Evolutionary conservation across 208 protist genomes (phyloP).

Genomic region (Trypanosoma platydactyli): DNA sequence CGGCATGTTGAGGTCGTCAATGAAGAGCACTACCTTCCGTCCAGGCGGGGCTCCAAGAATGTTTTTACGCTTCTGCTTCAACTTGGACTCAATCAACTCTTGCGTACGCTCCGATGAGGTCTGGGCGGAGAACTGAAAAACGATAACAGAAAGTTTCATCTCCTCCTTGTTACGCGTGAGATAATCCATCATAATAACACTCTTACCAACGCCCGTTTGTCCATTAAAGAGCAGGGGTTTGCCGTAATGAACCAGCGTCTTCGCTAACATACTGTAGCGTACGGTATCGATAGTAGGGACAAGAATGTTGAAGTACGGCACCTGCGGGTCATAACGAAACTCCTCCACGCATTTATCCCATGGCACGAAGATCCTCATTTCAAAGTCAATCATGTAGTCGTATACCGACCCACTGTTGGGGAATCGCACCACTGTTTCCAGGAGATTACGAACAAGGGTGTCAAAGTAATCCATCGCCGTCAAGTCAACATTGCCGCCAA

Average conservation of each 20-base stretch:
- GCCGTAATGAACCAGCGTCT: conserved; percentile 80
- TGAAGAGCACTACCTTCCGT: conserved; percentile 94
- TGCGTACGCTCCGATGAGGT: conserved; percentile 95
- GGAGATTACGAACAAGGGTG: conserved; percentile 66
- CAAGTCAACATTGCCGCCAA: conserved; percentile 94
- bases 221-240: conserved; percentile 95
- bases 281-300: conserved; percentile 97
- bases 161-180: conserved; percentile 74
- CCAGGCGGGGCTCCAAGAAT: conserved; percentile 93
- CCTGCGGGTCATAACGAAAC: conserved; percentile 78
- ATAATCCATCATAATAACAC: conserved; percentile 90
- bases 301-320: conserved; percentile 96
- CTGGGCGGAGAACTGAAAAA: conserved; percentile 96
- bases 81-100: conserved; percentile 96
- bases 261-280: conserved; percentile 91
- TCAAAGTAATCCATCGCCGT: conserved; percentile 92
- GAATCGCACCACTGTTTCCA: conserved; percentile 87
- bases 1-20: conserved; percentile 99
- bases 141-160: conserved; percentile 78
- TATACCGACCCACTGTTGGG: conserved; percentile 91
- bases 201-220: conserved; percentile 96
- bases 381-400: conserved; percentile 94
- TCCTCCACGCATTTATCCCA: conserved; percentile 84
- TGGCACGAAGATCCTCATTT: conserved; percentile 66
- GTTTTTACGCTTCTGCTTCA: conserved; percentile 96